phyloP scores from a whole-genome alignment of 2,329 filamentous ascomycete genomes.

The Curvularia sp. region DNA sequence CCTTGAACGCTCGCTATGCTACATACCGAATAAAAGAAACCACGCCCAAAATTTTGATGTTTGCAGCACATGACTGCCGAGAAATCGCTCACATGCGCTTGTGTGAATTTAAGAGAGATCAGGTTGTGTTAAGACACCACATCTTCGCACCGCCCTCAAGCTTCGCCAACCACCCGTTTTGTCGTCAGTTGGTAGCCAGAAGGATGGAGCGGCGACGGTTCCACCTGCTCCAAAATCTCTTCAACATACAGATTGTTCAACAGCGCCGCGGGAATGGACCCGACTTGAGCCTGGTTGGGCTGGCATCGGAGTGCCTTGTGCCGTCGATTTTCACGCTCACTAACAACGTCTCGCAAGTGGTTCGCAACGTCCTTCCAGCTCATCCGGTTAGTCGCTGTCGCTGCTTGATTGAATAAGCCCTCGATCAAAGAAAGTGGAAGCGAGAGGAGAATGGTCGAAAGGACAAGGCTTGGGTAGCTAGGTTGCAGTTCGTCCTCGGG shows the following conservation, averaged over 20 bases:
- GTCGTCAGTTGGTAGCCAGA: conserved; percentile 48
- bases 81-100: conserved; percentile 15
- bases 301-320: conserved; percentile 41
- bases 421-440: conserved; percentile 73
- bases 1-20: conserved; percentile 49
- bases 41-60: conserved; percentile 26
- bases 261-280: conserved; percentile 27
- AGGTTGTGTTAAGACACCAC: not conserved
- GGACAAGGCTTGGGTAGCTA: conserved; percentile 54
- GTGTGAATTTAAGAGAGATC: conserved; percentile 1
- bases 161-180: conserved; percentile 19
- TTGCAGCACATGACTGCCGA: conserved; percentile 9
- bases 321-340: conserved; percentile 54
- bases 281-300: conserved; percentile 32
- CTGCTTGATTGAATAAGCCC: conserved; percentile 68
- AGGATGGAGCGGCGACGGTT: conserved; percentile 45
- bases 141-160: conserved; percentile 12
- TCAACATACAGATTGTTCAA: conserved; percentile 43
- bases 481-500: conserved; percentile 52
- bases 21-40: conserved; percentile 34
- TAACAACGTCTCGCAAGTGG: conserved; percentile 53
- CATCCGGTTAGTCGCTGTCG: conserved; percentile 56
- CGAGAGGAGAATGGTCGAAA: conserved; percentile 74
- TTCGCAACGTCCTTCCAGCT: conserved; percentile 50
- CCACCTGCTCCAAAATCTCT: conserved; percentile 49